These are phyloP conservation scores for Priceomyces haplophilus DNA, from an alignment of 805 yeast species.

Conservation along the genomic window DNA sequence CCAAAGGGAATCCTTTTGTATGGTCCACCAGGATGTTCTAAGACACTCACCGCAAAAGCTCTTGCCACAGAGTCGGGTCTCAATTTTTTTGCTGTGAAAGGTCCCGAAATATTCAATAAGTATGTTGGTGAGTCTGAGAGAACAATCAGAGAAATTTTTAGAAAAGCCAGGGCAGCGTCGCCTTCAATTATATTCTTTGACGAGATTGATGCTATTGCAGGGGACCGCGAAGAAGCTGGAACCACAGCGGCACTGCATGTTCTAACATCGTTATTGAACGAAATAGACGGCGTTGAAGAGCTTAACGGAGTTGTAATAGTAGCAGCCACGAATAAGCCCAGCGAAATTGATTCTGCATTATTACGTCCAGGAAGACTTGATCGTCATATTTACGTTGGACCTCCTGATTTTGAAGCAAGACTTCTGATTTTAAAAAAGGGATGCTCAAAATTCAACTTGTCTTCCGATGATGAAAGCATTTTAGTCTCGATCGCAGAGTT, in stretches of 20 bases:
- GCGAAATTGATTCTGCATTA: constrained; percentile 87
- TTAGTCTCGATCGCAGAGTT: constrained; percentile 51
- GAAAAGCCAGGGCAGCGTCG: constrained; percentile 91
- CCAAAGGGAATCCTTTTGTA: constrained; percentile 92
- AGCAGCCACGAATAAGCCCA: constrained; percentile 96
- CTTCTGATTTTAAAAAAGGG: constrained; percentile 71
- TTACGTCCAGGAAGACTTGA: constrained; percentile 95
- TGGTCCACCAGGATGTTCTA: constrained; percentile 99
- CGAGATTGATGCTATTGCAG: constrained; percentile 91
- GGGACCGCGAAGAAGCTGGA: constrained; percentile 62
- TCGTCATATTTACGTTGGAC: constrained; percentile 87
- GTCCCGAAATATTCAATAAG: constrained; percentile 93
- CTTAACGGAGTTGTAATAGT: constrained; percentile 88
- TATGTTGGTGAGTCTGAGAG: constrained; percentile 95
- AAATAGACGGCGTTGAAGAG: constrained; percentile 96
- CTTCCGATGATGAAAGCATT: constrained; percentile 39
- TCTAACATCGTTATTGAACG: constrained; percentile 84
- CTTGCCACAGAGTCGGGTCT: constrained; percentile 93
- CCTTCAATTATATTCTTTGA: constrained; percentile 95
- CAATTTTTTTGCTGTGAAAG: constrained; percentile 91
- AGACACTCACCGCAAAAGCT: constrained; percentile 92
- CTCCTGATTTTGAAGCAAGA: constrained; percentile 84
- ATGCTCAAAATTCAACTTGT: constrained; percentile 59
- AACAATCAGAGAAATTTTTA: constrained; percentile 87
- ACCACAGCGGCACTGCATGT: constrained; percentile 81